Evolutionary conservation across 495 filamentous ascomycete species (phyloP), one percentile per base, ranked within the genome.

Genomic region (Tuber umbilicatum): DNA sequence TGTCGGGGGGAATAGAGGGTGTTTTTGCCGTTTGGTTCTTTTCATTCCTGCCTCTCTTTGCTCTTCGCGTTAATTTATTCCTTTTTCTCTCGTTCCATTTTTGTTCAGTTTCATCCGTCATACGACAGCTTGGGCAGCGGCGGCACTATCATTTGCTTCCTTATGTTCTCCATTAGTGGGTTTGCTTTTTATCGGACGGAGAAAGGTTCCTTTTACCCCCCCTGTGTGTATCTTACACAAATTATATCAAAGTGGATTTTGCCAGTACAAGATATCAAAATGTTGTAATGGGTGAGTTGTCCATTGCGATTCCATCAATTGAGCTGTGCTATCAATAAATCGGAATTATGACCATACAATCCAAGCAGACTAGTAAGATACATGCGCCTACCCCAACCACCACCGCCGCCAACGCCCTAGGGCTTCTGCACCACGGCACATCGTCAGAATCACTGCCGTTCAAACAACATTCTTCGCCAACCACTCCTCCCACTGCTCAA

Each of bases 401-500:
- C 14, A 31, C 50, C 50, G 9, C 47, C 21, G 5, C 60, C 47
- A 21, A 67, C 67, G n/a, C 39, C 86, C 84, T 21, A 47, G 21
- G 45, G 19, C 45, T 21, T 47, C 21, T 47, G 6, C 23, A 55
- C 50, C 12, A 10, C 50, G 50, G n/a, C 5, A 31, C n/a, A 10
- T 27, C 12, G n/a, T 10, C 10, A 27, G 50, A 2, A 38, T 9
- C 10, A 23, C 67, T 35, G 31, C 73, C 73, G 27, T 31, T 86
- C 84, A 95, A 76, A 84, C 86, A 75, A 93, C 84, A 82, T 91
- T 94, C 85, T 92, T 91, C 78, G 86, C 86, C 82, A 97, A 82
- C 92, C 92, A 98, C 73, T 74, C 78, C 38, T 45, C 55, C 94
- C 94, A 99, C 83, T 95, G 90, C 71, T 90, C 89, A 80, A 84